Evolutionary conservation across 257 asterid genomes (phyloP).

Genomic region (Asclepias syriaca): DNA sequence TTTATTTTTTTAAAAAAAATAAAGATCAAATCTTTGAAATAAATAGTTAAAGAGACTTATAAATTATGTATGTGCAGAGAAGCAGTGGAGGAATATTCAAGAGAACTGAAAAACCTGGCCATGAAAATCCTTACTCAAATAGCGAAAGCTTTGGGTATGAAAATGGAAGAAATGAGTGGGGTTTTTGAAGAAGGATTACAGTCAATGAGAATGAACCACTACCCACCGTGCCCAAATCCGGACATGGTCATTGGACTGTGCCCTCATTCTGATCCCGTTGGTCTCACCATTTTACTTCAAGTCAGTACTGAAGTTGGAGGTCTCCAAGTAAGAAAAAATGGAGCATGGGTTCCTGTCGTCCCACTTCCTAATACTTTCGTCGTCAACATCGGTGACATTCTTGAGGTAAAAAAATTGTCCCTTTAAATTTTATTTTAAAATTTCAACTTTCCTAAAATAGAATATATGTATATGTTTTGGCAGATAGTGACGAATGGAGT

Average conservation of each 20-base stretch:
- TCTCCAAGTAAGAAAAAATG: conserved; percentile 24
- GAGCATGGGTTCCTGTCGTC: conserved; percentile 24
- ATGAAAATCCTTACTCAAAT: conserved; percentile 30
- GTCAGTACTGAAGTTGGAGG: conserved; percentile 25
- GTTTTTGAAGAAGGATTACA: conserved; percentile 21
- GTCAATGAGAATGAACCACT: conserved; percentile 30
- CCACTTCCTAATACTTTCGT: conserved; percentile 28
- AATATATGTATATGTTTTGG: not conserved
- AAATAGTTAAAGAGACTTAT: no score
- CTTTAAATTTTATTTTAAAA: no score
- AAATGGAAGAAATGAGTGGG: conserved; percentile 28
- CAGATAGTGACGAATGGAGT: conserved; percentile 32
- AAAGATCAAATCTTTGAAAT: no score
- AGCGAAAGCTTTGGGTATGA: conserved; percentile 39
- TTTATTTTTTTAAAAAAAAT: no score
- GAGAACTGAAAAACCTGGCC: conserved; percentile 32
- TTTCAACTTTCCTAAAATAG: no score
- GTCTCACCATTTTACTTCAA: conserved; percentile 27
- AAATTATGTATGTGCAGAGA: conserved; percentile 24
- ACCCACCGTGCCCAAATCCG: conserved; percentile 26
- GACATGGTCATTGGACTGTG: conserved; percentile 24
- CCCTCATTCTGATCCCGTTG: conserved; percentile 33
- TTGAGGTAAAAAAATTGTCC: conserved; percentile 9
- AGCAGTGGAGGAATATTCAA: conserved; percentile 41
- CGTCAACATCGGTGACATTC: conserved; percentile 32